A percentile compares a stretch with the other conserved stretches of the same genome.
phyloP scores from a whole-genome alignment of 2,329 filamentous ascomycete species.

The Cladosporium sp. region DNA sequence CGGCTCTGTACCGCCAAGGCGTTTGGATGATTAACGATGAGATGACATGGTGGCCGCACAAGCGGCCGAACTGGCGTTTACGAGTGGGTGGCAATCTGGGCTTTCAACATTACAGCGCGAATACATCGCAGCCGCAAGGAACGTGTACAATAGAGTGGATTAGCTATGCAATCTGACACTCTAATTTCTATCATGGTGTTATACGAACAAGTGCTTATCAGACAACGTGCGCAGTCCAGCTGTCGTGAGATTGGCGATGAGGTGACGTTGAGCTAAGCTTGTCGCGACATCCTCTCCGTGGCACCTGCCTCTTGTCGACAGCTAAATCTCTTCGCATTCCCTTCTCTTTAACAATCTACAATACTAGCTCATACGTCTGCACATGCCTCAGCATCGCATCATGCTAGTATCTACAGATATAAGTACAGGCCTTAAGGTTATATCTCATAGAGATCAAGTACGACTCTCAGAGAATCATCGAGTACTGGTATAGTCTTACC shows the following conservation, averaged over 20 bases:
- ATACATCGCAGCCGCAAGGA: not conserved
- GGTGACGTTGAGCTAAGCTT: conserved; percentile 10
- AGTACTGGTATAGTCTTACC: no score
- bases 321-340: no score
- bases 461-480: no score
- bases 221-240: not conserved
- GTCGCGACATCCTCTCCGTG: not conserved
- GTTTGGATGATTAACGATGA: conserved; percentile 12
- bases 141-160: conserved; percentile 6
- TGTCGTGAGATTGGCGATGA: not conserved
- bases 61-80: conserved; percentile 5
- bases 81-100: not conserved
- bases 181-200: not conserved
- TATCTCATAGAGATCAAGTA: no score
- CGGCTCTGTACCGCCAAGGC: not conserved
- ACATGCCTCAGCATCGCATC: no score
- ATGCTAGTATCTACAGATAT: no score
- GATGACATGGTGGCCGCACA: conserved; percentile 4
- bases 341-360: no score
- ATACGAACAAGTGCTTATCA: no score
- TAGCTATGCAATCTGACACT: not conserved
- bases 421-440: no score
- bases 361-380: no score
- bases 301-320: not conserved
- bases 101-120: not conserved